A percentile compares a stretch with the other conserved stretches of the same genome.
Conservation (phyloP, 2,329 filamentous ascomycete genomes). For the Calonectria honghensis region DNA sequence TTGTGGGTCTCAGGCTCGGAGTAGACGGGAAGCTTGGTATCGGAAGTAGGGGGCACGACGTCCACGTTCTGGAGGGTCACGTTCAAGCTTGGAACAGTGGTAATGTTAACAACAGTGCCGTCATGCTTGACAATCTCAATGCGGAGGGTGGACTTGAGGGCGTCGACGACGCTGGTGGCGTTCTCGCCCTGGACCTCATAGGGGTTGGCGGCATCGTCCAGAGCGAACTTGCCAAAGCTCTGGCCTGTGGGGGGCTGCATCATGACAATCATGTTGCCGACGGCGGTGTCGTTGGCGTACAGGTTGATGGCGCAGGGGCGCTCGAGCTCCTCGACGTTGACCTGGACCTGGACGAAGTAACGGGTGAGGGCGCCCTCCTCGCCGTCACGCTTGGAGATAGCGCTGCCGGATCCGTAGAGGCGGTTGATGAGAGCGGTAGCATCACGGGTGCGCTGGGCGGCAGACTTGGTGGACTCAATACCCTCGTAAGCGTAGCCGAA, state of each 20-base stretch:
- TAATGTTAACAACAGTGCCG: conserved; percentile 54
- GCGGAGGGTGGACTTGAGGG: conserved; percentile 54
- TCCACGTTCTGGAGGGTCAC: conserved; percentile 59
- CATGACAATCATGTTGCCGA: conserved; percentile 62
- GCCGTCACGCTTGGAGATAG: conserved; percentile 41
- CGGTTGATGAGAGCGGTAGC: conserved; percentile 60
- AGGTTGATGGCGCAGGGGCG: conserved; percentile 60
- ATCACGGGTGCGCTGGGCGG: conserved; percentile 55
- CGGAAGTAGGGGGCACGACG: conserved; percentile 44
- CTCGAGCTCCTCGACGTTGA: conserved; percentile 60
- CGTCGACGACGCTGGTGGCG: conserved; percentile 49
- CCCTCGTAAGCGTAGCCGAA: conserved; percentile 64
- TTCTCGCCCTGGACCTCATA: conserved; percentile 66
- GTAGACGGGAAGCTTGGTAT: conserved; percentile 53
- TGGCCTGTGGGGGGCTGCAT: conserved; percentile 58
- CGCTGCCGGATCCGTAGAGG: conserved; percentile 53
- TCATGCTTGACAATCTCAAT: conserved; percentile 60
- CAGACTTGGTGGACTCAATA: conserved; percentile 61
- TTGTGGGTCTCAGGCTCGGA: conserved; percentile 29
- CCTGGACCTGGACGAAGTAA: conserved; percentile 59
- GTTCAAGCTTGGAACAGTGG: conserved; percentile 58
- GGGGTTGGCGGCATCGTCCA: conserved; percentile 78
- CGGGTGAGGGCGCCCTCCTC: conserved; percentile 52
- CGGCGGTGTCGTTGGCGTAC: conserved; percentile 57
- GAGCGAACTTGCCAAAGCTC: conserved; percentile 60